Evolutionary conservation across 352 stramenopile species (phyloP).

Genomic region (Globisporangium middletonii): DNA sequence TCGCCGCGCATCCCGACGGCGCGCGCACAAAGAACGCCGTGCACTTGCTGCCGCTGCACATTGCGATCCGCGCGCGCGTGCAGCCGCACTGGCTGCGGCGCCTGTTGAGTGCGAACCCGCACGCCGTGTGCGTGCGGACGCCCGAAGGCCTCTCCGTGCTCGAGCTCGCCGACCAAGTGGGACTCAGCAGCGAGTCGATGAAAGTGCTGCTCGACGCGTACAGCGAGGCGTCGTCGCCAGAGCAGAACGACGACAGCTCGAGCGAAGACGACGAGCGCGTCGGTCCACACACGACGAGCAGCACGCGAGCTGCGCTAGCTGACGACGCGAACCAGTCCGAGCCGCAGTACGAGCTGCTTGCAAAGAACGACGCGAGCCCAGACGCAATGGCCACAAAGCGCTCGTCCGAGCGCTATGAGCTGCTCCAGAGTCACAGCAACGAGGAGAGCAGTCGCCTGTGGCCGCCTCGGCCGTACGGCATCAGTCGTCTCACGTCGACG

Average conservation of each 20-base stretch:
- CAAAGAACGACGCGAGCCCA: not conserved
- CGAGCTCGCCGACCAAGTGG: conserved; percentile 43
- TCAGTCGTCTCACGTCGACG: conserved; percentile 12
- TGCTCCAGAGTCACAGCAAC: conserved; percentile 5
- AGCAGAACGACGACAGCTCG: conserved; percentile 13
- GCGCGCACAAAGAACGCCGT: conserved; percentile 56
- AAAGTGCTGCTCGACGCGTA: conserved; percentile 35
- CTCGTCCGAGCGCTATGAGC: not conserved
- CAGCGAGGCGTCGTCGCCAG: conserved; percentile 13
- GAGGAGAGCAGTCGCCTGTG: conserved; percentile 6
- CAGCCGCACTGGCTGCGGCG: conserved; percentile 40
- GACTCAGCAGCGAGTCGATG: conserved; percentile 31
- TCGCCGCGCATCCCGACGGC: conserved; percentile 55
- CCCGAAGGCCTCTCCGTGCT: conserved; percentile 43
- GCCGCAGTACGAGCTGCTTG: not conserved
- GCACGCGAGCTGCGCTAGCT: not conserved
- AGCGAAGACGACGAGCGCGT: conserved; percentile 1
- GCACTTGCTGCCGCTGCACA: conserved; percentile 66
- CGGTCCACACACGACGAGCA: not conserved
- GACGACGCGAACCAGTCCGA: not conserved
- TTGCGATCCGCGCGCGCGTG: conserved; percentile 60
- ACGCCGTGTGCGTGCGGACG: conserved; percentile 35
- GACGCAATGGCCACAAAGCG: not conserved
- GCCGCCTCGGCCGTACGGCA: conserved; percentile 6
- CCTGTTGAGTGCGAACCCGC: conserved; percentile 48